These are phyloP conservation scores for Geranium rotundifolium DNA, from an alignment of 345 rosid genomes.

Conservation along the genomic window DNA sequence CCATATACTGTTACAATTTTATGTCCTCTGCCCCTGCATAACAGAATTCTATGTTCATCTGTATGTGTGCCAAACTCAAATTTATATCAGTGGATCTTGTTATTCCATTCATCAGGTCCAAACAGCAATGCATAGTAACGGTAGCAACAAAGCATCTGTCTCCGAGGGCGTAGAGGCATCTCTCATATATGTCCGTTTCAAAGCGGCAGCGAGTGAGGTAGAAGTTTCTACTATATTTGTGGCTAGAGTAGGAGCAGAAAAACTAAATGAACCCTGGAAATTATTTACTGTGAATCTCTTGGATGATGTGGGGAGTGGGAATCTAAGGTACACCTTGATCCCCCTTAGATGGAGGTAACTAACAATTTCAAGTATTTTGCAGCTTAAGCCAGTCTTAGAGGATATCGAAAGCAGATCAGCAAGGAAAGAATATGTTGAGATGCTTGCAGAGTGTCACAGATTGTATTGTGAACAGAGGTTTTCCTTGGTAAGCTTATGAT, in stretches of 20 bases:
- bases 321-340: background rate
- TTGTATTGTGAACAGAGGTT: conserved; percentile 90
- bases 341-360: conserved; percentile 3
- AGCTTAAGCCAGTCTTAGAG: conserved; percentile 86
- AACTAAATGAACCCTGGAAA: background rate
- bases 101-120: conserved; percentile 46
- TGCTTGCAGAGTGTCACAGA: conserved; percentile 87
- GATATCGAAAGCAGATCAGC: conserved; percentile 89
- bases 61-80: background rate
- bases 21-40: background rate
- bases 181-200: conserved; percentile 82
- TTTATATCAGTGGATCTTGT: background rate
- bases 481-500: conserved; percentile 52
- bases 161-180: conserved; percentile 98
- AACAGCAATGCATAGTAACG: conserved; percentile 63
- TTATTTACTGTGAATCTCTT: background rate
- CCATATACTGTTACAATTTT: background rate
- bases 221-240: background rate
- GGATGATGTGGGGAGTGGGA: background rate
- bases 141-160: conserved; percentile 52
- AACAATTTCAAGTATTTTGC: conserved; percentile 21
- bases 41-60: no score
- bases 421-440: conserved; percentile 75
- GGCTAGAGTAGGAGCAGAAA: background rate
- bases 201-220: conserved; percentile 97